Evolutionary conservation across 192 early-diverging fungal genomes (phyloP).

Genomic region (Rhizoclosmatium sp.): DNA sequence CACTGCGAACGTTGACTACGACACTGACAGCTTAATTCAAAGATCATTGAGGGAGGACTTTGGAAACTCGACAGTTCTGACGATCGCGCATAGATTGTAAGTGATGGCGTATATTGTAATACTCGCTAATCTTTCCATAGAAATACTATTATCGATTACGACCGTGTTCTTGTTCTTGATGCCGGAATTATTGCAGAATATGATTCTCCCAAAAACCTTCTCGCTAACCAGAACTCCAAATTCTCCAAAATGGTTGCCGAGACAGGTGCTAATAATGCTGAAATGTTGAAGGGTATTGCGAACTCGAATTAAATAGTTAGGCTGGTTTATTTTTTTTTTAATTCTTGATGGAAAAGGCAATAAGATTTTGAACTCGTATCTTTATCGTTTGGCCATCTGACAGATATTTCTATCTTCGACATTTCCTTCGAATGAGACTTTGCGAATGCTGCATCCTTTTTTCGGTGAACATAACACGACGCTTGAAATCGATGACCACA

Average conservation of each 20-base stretch:
- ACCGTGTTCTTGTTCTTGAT: slow-evolving; percentile 64
- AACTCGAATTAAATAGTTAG: background rate
- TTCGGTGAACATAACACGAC: too few relatives aligned
- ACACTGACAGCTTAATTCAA: slow-evolving; percentile 59
- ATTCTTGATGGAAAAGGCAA: too few relatives aligned
- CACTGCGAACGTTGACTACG: slow-evolving; percentile 57
- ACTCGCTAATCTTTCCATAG: background rate
- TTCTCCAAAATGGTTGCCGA: slow-evolving; percentile 51
- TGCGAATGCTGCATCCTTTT: too few relatives aligned
- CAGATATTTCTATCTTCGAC: too few relatives aligned
- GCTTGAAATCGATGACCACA: too few relatives aligned
- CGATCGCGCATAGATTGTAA: slow-evolving; percentile 57
- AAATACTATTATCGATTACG: slow-evolving; percentile 50
- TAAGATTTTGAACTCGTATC: too few relatives aligned
- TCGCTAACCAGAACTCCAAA: slow-evolving; percentile 49
- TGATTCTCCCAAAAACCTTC: slow-evolving; percentile 75
- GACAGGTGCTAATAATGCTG: slow-evolving; percentile 42
- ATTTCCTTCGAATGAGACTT: too few relatives aligned
- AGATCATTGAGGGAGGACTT: slow-evolving; percentile 54
- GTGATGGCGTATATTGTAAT: slow-evolving; percentile 18
- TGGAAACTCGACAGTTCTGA: slow-evolving; percentile 54
- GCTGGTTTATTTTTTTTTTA: too few relatives aligned
- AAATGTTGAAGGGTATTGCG: slow-evolving; percentile 30
- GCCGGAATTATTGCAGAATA: slow-evolving; percentile 81
- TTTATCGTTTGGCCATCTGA: too few relatives aligned